These are phyloP conservation scores for Termitomyces sp. DNA, from an alignment of 768 basidiomycete genomes.

Conservation along the genomic window DNA sequence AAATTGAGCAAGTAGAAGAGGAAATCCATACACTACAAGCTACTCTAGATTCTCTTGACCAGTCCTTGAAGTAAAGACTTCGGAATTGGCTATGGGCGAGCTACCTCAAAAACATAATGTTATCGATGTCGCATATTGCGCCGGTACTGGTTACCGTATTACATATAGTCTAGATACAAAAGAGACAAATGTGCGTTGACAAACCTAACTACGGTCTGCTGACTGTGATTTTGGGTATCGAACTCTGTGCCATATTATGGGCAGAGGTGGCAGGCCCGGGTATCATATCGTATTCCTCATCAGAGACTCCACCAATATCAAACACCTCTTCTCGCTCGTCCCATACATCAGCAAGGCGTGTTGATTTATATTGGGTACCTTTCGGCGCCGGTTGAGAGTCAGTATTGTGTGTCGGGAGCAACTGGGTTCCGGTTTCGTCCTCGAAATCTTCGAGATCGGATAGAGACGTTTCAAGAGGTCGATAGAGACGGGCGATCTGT, in stretches of 20 bases:
- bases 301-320: slow-evolving; percentile 61
- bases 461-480: slow-evolving; percentile 52
- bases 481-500: slow-evolving; percentile 77
- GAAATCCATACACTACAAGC: slow-evolving; percentile 39
- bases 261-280: slow-evolving; percentile 7
- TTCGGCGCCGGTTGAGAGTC: slow-evolving; percentile 21
- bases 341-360: slow-evolving; percentile 63
- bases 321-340: slow-evolving; percentile 78
- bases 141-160: not conserved
- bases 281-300: slow-evolving; percentile 40
- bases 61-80: slow-evolving; percentile 3
- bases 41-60: slow-evolving; percentile 25
- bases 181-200: slow-evolving; percentile 2
- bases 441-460: slow-evolving; percentile 58
- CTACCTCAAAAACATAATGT: not conserved
- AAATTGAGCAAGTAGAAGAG: slow-evolving; percentile 39
- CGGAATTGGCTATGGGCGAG: not conserved
- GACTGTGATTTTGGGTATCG: slow-evolving; percentile 21
- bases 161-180: slow-evolving; percentile 8
- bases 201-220: slow-evolving; percentile 1
- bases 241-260: slow-evolving; percentile 5
- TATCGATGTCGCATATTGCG: not conserved
- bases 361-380: slow-evolving; percentile 23
- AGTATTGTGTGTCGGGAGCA: slow-evolving; percentile 51
- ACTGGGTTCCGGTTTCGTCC: slow-evolving; percentile 44